Evolutionary conservation across 2,329 filamentous ascomycete species (phyloP).

Genomic region (Paramyrothecium roridum): DNA sequence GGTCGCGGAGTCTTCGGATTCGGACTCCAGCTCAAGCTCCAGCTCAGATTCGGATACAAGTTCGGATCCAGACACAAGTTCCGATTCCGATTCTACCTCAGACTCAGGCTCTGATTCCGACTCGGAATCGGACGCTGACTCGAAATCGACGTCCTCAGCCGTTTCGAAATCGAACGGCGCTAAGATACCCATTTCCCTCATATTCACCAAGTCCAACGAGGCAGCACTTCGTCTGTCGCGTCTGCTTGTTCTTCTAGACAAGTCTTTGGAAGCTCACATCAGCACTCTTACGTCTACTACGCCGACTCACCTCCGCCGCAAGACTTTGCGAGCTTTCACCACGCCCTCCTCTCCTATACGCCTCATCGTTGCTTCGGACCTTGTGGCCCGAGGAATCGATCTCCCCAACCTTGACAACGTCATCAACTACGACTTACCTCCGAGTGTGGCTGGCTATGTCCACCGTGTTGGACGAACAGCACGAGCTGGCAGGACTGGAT

Average conservation of each 20-base stretch:
- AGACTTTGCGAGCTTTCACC: conserved; percentile 65
- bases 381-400: conserved; percentile 89
- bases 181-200: conserved; percentile 52
- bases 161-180: neutral
- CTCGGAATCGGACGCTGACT: conserved; percentile 14
- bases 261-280: conserved; percentile 52
- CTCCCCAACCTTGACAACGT: conserved; percentile 77
- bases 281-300: conserved; percentile 76
- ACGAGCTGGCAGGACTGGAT: conserved; percentile 70
- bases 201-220: conserved; percentile 92
- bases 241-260: conserved; percentile 67
- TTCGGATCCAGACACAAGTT: conserved; percentile 27
- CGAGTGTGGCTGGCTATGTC: conserved; percentile 77
- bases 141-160: conserved; percentile 12
- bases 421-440: conserved; percentile 89
- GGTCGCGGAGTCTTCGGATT: conserved; percentile 31
- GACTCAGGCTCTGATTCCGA: conserved; percentile 27
- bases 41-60: conserved; percentile 27
- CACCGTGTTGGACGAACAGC: conserved; percentile 92
- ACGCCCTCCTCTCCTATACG: conserved; percentile 63
- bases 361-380: conserved; percentile 85
- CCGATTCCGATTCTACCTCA: conserved; percentile 32
- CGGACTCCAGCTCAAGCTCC: conserved; percentile 20
- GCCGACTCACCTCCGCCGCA: conserved; percentile 66
- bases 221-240: conserved; percentile 82